These are phyloP conservation scores for Penicillium sp. DNA, from an alignment of 2,329 filamentous ascomycete genomes.

Conservation along the genomic window DNA sequence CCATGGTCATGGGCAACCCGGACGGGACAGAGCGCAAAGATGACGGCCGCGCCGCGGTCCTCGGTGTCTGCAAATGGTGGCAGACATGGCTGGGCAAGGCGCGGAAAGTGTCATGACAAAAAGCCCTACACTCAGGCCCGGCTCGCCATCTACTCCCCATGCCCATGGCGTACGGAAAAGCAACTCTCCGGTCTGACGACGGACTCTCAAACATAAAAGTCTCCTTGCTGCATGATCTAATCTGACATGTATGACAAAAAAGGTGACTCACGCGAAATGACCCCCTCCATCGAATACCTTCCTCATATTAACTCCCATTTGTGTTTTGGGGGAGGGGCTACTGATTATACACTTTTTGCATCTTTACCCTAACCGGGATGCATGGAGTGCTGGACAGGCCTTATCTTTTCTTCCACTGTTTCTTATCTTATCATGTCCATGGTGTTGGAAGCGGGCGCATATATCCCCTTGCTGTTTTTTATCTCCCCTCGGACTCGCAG, in stretches of 20 bases:
- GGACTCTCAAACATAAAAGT: background rate
- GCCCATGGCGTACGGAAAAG: background rate
- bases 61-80: constrained; percentile 63
- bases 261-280: constrained; percentile 19
- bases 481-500: background rate
- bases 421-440: constrained; percentile 2
- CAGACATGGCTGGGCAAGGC: constrained; percentile 56
- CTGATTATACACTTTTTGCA: constrained; percentile 15
- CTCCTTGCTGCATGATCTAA: background rate
- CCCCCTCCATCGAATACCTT: constrained; percentile 8
- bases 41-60: constrained; percentile 61
- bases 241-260: background rate
- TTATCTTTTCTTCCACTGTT: background rate
- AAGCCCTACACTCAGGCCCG: background rate
- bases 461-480: constrained; percentile 6
- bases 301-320: constrained; percentile 13
- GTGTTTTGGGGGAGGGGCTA: constrained; percentile 4
- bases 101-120: constrained; percentile 23
- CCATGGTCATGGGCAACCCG: constrained; percentile 63
- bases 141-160: background rate
- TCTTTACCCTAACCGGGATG: constrained; percentile 7
- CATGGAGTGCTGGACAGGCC: constrained; percentile 13
- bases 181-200: background rate
- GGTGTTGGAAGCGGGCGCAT: constrained; percentile 14
- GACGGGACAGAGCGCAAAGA: constrained; percentile 61